phyloP scores from a whole-genome alignment of 306 rosid species.

The Oxytropis ochrocephala region DNA sequence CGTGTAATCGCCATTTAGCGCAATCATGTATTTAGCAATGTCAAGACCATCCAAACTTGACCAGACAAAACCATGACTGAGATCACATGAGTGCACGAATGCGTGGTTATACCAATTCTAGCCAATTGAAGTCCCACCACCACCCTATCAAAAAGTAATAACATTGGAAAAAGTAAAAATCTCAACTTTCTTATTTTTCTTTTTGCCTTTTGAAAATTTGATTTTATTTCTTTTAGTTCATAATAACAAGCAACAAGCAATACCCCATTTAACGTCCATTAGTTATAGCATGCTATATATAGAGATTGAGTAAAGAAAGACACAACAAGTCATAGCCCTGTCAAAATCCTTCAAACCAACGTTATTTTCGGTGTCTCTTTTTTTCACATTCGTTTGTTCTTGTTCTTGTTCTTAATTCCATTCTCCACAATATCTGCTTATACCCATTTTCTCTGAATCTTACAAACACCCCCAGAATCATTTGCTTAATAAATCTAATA shows the following conservation, averaged over 20 bases:
- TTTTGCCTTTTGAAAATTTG: background rate
- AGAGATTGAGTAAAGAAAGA: slow-evolving; percentile 20
- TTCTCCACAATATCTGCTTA: slow-evolving; percentile 20
- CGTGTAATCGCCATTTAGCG: too few relatives aligned
- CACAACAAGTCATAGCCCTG: slow-evolving; percentile 34
- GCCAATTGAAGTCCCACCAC: background rate
- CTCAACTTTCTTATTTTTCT: background rate
- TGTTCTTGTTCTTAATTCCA: background rate
- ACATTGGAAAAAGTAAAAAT: background rate
- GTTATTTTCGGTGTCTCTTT: slow-evolving; percentile 24
- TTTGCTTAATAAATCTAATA: slow-evolving; percentile 13
- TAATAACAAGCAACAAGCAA: slow-evolving; percentile 4
- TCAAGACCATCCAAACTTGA: too few relatives aligned
- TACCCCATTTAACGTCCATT: slow-evolving; percentile 44
- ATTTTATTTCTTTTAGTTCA: slow-evolving; percentile 17
- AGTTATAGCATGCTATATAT: slow-evolving; percentile 51
- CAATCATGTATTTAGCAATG: too few relatives aligned
- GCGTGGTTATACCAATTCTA: too few relatives aligned
- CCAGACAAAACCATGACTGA: too few relatives aligned
- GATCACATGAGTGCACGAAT: too few relatives aligned
- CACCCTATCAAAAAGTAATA: background rate
- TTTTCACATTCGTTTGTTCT: background rate
- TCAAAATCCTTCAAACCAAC: slow-evolving; percentile 38
- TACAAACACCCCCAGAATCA: slow-evolving; percentile 14
- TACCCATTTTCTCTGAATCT: slow-evolving; percentile 25